Base-by-base conservation (phyloP, 2,329 filamentous ascomycete genomes). In the Endoconidiophora laricicola region DNA sequence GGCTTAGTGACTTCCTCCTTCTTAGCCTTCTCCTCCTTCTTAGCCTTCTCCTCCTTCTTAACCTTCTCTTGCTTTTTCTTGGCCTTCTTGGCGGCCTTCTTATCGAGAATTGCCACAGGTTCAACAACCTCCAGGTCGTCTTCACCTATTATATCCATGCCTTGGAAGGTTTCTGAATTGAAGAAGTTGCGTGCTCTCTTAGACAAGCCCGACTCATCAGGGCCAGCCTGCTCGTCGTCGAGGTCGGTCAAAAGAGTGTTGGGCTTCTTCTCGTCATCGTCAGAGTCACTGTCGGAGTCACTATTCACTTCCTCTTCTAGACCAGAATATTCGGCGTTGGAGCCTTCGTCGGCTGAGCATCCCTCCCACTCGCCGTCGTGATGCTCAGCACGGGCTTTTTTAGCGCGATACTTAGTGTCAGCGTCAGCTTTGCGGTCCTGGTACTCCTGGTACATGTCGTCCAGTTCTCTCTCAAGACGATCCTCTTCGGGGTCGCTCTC, bases 281-380 rank as follows among this genome's bases (percentile, higher is more conserved):
- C 63, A 9, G 38, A 41, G 26, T 44, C 43, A 16, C 58, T 62
- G 20, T 62, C 49, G 14, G 52, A 51, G 14, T 44, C 52, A n/a
- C 52, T 54, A 26, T 52, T 47, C 24, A 52, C 43, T 56, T 79
- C 72, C 23, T 88, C 68, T 54, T 83, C 78, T 1, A 76, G 63
- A 50, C 62, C 64, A 3, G 64, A 65, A 4, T 74, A 70, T 1
- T 79, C 76, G 50, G 78, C 76, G 3, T 10, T 3, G 46, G 76
- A 71, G 43, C 82, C 75, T n/a, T 74, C 66, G 51, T 76, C 75
- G 9, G 72, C 77, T 20, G 85, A 93, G 53, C 96, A 78, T 1
- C 91, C 91, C 57, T 93, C 84, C 81, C 88, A 98, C 60, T 94
- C 88, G 12, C 86, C 87, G 52, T 93, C 86, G 48, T 83, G 79